phyloP scores from a whole-genome alignment of 1,284 basidiomycete species.

The Sporisorium exsertum region DNA sequence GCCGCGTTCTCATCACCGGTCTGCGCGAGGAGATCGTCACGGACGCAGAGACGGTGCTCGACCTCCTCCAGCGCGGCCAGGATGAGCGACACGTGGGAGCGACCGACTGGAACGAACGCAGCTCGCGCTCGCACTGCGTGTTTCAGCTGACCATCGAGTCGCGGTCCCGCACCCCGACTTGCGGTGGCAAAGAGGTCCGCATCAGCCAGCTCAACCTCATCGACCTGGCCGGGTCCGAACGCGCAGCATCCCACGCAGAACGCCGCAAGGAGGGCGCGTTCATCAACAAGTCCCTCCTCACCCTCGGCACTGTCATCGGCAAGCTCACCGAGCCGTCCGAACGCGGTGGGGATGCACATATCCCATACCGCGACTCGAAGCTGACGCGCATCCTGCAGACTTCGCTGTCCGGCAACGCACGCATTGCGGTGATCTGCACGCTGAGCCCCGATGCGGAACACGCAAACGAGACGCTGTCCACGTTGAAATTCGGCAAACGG shows the following conservation, averaged over 20 bases:
- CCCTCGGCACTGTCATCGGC: slow-evolving; percentile 73
- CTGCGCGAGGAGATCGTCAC: slow-evolving; percentile 73
- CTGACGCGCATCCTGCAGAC: slow-evolving; percentile 73
- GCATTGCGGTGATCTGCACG: slow-evolving; percentile 74
- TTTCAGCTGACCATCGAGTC: slow-evolving; percentile 72
- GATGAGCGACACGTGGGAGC: slow-evolving; percentile 88
- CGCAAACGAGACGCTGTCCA: slow-evolving; percentile 73
- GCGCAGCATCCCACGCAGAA: slow-evolving; percentile 73
- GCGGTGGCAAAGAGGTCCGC: slow-evolving; percentile 51
- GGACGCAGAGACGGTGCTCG: slow-evolving; percentile 72
- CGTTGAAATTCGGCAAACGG: slow-evolving; percentile 74
- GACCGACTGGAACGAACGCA: slow-evolving; percentile 97
- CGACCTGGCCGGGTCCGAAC: slow-evolving; percentile 74
- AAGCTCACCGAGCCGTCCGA: slow-evolving; percentile 72
- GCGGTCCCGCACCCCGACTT: slow-evolving; percentile 8
- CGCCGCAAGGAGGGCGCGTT: slow-evolving; percentile 72
- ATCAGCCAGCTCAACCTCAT: slow-evolving; percentile 72
- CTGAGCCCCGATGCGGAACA: slow-evolving; percentile 71
- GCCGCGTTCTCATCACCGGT: slow-evolving; percentile 72
- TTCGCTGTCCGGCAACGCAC: slow-evolving; percentile 74
- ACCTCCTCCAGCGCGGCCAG: slow-evolving; percentile 84
- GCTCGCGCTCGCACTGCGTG: slow-evolving; percentile 89
- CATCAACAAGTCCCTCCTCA: slow-evolving; percentile 70
- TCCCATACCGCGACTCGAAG: slow-evolving; percentile 75
- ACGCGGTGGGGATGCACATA: slow-evolving; percentile 65